A percentile compares a stretch with the other conserved stretches of the same genome.
Evolutionary conservation across 805 yeast species (phyloP).

Genomic region (Candida pseudofarinosa): DNA sequence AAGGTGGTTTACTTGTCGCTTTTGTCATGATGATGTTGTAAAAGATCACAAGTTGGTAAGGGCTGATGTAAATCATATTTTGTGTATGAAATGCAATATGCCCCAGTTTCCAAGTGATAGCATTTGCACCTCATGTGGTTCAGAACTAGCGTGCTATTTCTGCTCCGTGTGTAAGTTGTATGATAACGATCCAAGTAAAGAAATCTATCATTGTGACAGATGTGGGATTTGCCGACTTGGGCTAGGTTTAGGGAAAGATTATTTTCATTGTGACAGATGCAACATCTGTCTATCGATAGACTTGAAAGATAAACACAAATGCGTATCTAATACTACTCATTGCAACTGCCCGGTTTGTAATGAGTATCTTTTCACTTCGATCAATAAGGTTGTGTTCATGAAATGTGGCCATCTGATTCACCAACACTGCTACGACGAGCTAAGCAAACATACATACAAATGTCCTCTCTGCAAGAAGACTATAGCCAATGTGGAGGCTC

Average conservation of each 20-base stretch:
- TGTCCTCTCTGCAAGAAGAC: constrained; percentile 90
- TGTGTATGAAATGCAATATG: constrained; percentile 76
- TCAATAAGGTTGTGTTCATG: constrained; percentile 84
- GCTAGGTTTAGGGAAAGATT: constrained; percentile 81
- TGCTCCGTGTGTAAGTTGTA: constrained; percentile 76
- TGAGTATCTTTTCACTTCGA: constrained; percentile 83
- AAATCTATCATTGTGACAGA: constrained; percentile 86
- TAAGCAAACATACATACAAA: constrained; percentile 77
- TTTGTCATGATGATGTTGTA: constrained; percentile 73
- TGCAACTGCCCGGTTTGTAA: constrained; percentile 92
- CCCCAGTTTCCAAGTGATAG: constrained; percentile 70
- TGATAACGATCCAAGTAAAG: constrained; percentile 74
- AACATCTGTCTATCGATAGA: constrained; percentile 84
- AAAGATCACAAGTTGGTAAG: constrained; percentile 47
- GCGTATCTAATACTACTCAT: constrained; percentile 84
- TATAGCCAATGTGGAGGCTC: constrained; percentile 80
- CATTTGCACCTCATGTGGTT: constrained; percentile 65
- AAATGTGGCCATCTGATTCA: constrained; percentile 93
- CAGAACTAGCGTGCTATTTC: constrained; percentile 67
- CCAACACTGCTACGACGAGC: constrained; percentile 75
- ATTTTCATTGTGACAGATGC: constrained; percentile 87
- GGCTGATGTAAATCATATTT: constrained; percentile 56
- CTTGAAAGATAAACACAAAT: constrained; percentile 70
- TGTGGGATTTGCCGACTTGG: constrained; percentile 94
- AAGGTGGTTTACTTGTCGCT: constrained; percentile 75